phyloP scores from a whole-genome alignment of 2,329 filamentous ascomycete genomes.

The Tolypocladium album region DNA sequence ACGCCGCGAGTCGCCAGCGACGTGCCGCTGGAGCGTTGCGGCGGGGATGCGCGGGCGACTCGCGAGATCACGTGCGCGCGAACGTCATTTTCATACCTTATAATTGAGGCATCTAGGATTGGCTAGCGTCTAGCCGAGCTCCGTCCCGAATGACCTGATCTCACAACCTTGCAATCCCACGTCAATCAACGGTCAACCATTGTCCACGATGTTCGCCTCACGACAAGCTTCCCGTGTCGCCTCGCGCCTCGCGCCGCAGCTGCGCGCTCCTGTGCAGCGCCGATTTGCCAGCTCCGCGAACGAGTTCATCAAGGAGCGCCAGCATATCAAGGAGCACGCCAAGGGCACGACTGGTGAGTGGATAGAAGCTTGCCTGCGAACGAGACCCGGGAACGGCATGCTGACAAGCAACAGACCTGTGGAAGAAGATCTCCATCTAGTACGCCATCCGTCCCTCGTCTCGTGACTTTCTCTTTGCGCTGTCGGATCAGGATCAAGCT shows the following conservation, averaged over 20 bases:
- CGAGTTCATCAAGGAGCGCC: constrained; percentile 85
- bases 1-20: not conserved
- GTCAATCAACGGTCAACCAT: constrained; percentile 9
- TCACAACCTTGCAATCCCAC: constrained; percentile 15
- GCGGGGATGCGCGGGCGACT: constrained; percentile 8
- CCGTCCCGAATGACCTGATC: constrained; percentile 21
- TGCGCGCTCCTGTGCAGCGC: constrained; percentile 53
- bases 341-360: constrained; percentile 66
- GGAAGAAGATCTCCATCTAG: constrained; percentile 95
- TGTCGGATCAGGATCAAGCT: not conserved
- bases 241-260: constrained; percentile 51
- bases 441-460: constrained; percentile 39
- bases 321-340: constrained; percentile 85
- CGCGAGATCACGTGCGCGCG: constrained; percentile 19
- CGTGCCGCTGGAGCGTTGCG: not conserved
- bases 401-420: constrained; percentile 58
- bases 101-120: constrained; percentile 19
- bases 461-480: not conserved
- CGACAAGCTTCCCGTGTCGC: constrained; percentile 50
- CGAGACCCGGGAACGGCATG: not conserved
- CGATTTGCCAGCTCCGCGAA: constrained; percentile 67
- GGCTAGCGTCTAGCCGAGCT: constrained; percentile 20
- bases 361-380: not conserved
- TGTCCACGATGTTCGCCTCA: constrained; percentile 51
- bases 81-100: constrained; percentile 11